Evolutionary conservation across 371 early-diverging fungal genomes (phyloP).

Genomic region (Rhizomucor miehei): DNA sequence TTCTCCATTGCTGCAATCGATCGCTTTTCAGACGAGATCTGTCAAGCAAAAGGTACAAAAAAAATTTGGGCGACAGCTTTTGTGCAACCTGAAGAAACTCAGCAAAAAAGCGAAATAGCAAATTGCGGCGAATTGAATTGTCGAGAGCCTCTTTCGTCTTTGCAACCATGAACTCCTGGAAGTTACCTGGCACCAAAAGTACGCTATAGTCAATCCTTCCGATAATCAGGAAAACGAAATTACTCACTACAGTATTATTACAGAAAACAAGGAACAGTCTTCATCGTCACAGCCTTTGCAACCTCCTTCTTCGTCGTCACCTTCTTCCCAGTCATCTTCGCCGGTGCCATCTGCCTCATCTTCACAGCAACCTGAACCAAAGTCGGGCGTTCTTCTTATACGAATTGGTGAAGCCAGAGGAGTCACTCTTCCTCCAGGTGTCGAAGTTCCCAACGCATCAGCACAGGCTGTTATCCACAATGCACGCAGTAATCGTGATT

Average conservation of each 20-base stretch:
- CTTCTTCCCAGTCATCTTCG: slow-evolving; percentile 3
- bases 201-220: neutral
- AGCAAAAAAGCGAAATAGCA: too few relatives aligned
- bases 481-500: slow-evolving; percentile 56
- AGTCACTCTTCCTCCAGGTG: slow-evolving; percentile 10
- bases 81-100: neutral
- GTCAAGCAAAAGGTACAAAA: neutral
- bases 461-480: neutral
- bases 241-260: neutral
- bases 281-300: slow-evolving; percentile 1
- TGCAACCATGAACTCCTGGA: neutral
- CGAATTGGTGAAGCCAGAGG: slow-evolving; percentile 14
- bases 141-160: neutral
- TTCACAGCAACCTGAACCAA: slow-evolving; percentile 12
- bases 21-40: neutral
- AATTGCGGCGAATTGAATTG: too few relatives aligned
- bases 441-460: neutral
- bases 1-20: slow-evolving; percentile 5
- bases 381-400: slow-evolving; percentile 11
- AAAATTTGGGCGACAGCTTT: neutral
- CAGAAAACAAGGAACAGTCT: neutral
- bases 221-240: neutral
- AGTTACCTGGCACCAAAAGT: slow-evolving; percentile 1
- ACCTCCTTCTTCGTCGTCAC: neutral
- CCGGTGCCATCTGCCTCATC: slow-evolving; percentile 10